Percentiles rank a stretch among this genome's conserved stretches.
These are phyloP conservation scores for Nakazawaea ishiwadae DNA, from an alignment of 805 yeast genomes.

Conservation along the genomic window DNA sequence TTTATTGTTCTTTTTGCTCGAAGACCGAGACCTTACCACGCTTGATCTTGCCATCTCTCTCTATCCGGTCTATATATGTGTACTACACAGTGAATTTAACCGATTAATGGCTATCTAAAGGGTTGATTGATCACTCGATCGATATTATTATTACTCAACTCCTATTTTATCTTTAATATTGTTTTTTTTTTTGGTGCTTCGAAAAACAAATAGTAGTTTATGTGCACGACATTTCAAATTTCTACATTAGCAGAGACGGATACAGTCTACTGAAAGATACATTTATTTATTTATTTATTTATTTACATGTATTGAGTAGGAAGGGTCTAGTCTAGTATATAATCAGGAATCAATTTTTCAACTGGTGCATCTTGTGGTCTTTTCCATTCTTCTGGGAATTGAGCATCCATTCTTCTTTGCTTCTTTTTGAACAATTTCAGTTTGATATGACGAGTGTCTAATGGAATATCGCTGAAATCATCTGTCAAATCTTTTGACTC, in stretches of 20 bases:
- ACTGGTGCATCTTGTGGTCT: conserved; percentile 69
- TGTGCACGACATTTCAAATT: not conserved
- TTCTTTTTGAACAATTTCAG: conserved; percentile 36
- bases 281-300: too few species aligned
- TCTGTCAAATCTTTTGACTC: conserved; percentile 63
- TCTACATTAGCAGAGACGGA: too few species aligned
- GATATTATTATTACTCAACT: too few species aligned
- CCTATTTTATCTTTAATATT: too few species aligned
- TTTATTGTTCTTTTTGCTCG: conserved; percentile 5
- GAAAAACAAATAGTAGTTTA: too few species aligned
- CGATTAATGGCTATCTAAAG: too few species aligned
- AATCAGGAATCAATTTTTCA: conserved; percentile 26
- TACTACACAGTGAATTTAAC: too few species aligned
- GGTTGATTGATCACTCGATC: too few species aligned
- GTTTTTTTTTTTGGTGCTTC: too few species aligned
- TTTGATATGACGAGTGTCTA: conserved; percentile 68
- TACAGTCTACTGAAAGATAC: too few species aligned
- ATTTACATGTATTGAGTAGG: too few species aligned
- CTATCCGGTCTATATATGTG: not conserved
- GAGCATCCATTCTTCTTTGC: conserved; percentile 33
- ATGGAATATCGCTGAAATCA: conserved; percentile 70
- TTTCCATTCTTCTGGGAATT: conserved; percentile 80
- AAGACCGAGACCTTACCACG: conserved; percentile 7
- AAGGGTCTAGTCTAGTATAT: not conserved
- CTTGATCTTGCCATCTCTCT: conserved; percentile 10